Evolutionary conservation across 805 yeast species (phyloP), one percentile per base, ranked within the genome.

Genomic region (Saccharomycopsis capsularis): DNA sequence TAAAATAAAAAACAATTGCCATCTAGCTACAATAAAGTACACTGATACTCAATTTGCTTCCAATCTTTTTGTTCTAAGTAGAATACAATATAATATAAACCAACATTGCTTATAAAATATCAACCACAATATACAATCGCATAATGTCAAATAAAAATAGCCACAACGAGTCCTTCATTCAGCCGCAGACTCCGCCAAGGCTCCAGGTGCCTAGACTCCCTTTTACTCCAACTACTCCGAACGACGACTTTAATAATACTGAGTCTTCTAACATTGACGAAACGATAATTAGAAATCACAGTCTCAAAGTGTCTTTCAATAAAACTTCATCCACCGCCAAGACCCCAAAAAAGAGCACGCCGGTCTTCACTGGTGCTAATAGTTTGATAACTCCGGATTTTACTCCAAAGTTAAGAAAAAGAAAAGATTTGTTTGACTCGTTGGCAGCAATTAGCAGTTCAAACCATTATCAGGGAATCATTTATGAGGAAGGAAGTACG

Each of bases 371-470:
- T 29, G 46, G 39, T 22, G 44, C 44, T 7, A 18, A 21, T 21
- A 38, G 48, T 24, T 21, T 51, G 24, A 51, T 51, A 4, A 51
- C 54, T 15, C 54, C 54, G 4, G 54, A 51, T 38, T 48, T 21
- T 19, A 51, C 54, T 3, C 54, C 54, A n/a, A 51, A 51, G 37
- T 15, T 48, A 3, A 42, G 50, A 42, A 46, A 51, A 24, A 22
- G 51, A 23, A 42, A 47, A 37, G 51, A 51, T 39, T 25, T 47
- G 46, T 51, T 30, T 27, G 51, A 50, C 13, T 23, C 46, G 3
- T 34, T 50, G n/a, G n/a, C 23, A 18, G 38, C 29, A 16, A 21
- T 25, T 40, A 4, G 35, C 13, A 21, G 35, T 35, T 27, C 35
- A 29, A 9, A 19, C 6, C 30, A 21, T 24, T n/a, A n/a, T n/a